phyloP scores from a whole-genome alignment of 129 eudicot genomes.

The Arctium lappa region DNA sequence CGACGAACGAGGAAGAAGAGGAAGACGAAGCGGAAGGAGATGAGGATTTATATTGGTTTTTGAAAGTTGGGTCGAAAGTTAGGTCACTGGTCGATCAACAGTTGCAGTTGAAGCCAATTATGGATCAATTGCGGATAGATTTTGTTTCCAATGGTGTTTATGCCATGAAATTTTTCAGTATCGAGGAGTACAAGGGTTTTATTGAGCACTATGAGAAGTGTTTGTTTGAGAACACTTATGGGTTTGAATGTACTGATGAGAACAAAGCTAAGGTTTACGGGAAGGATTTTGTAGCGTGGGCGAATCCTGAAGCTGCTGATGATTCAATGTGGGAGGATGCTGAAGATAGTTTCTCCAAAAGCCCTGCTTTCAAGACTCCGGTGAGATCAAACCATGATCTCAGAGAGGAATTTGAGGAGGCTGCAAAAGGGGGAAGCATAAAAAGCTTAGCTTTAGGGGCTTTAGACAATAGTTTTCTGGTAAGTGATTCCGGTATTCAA shows the following conservation, averaged over 20 bases:
- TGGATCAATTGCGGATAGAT: constrained; percentile 67
- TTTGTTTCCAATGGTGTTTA: constrained; percentile 75
- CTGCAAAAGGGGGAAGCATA: constrained; percentile 67
- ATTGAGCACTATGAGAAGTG: constrained; percentile 57
- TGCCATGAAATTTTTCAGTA: constrained; percentile 55
- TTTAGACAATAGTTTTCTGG: constrained; percentile 84
- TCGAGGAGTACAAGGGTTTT: constrained; percentile 54
- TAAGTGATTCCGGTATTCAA: constrained; percentile 81
- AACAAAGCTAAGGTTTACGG: constrained; percentile 84
- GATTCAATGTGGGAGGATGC: constrained; percentile 98
- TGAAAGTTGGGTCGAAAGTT: constrained; percentile 71
- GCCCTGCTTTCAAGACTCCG: constrained; percentile 45
- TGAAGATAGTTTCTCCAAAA: constrained; percentile 48
- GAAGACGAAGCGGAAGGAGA: constrained; percentile 33
- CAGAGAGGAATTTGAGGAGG: constrained; percentile 90
- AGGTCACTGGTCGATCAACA: constrained; percentile 49
- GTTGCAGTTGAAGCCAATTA: constrained; percentile 64
- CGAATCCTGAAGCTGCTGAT: constrained; percentile 80
- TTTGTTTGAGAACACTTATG: constrained; percentile 84
- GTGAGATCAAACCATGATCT: constrained; percentile 41
- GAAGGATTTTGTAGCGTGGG: constrained; percentile 89
- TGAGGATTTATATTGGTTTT: constrained; percentile 50
- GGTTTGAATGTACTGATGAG: constrained; percentile 51
- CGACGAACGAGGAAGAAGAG: constrained; percentile 31
- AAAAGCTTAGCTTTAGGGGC: constrained; percentile 95